Evolutionary conservation across 345 rosid species (phyloP).

Genomic region (Bruguiera sexangula): DNA sequence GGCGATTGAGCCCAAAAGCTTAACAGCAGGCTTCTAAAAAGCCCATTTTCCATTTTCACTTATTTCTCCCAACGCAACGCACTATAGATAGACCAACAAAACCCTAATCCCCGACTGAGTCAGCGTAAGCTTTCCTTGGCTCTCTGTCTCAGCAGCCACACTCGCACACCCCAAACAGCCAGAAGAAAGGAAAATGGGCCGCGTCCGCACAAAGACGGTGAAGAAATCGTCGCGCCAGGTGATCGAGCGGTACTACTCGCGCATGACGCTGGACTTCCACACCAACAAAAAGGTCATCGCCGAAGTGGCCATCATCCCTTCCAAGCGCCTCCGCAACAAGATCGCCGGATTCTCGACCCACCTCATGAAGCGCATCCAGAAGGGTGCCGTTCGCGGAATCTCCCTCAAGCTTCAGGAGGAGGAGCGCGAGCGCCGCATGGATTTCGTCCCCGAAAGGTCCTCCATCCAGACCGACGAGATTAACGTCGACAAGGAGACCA

Average conservation of each 20-base stretch:
- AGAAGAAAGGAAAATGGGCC: no score
- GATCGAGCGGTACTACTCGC: conserved; percentile 26
- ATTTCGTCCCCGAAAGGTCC: conserved; percentile 23
- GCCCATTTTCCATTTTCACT: no score
- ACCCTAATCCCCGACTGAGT: no score
- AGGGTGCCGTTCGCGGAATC: conserved; percentile 27
- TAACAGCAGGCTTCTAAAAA: no score
- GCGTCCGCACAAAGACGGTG: not conserved
- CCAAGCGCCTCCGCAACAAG: conserved; percentile 29
- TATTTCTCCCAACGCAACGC: no score
- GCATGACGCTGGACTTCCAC: conserved; percentile 24
- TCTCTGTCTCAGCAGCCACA: no score
- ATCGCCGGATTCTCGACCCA: conserved; percentile 31
- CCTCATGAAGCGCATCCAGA: conserved; percentile 28
- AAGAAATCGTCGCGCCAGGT: conserved; percentile 17
- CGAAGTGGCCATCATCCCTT: conserved; percentile 25
- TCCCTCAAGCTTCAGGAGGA: conserved; percentile 29
- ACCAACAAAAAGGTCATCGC: conserved; percentile 25
- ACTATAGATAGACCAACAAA: no score
- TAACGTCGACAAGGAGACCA: conserved; percentile 27
- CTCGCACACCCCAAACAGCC: no score
- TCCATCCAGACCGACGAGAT: conserved; percentile 22
- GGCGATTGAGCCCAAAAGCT: no score
- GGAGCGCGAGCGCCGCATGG: conserved; percentile 32
- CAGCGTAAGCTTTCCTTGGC: no score